These are phyloP conservation scores for Ophiostoma populinum DNA, from an alignment of 2,329 filamentous ascomycete genomes.

Conservation along the genomic window DNA sequence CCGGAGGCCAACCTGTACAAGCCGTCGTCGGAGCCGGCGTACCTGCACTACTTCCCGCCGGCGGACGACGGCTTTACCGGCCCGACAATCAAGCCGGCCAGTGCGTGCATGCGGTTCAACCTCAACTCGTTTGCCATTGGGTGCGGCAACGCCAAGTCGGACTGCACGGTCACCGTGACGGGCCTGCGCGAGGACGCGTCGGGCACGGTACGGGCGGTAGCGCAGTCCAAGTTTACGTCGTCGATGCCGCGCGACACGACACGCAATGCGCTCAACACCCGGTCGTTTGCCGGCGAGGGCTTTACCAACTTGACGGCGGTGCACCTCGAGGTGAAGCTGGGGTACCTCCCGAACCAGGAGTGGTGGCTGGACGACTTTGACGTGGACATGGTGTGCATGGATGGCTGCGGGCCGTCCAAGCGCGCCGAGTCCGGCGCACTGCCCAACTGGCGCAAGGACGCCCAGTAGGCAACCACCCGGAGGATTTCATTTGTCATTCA, in stretches of 20 bases:
- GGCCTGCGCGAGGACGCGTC: slow-evolving; percentile 16
- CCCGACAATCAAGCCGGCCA: slow-evolving; percentile 14
- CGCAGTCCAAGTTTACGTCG: too few species aligned
- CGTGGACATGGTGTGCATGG: background rate
- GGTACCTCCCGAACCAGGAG: background rate
- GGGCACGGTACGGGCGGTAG: too few species aligned
- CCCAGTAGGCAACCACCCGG: too few species aligned
- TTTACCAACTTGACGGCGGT: background rate
- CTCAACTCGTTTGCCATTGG: slow-evolving; percentile 22
- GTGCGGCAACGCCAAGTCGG: slow-evolving; percentile 18
- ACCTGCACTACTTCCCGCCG: slow-evolving; percentile 14
- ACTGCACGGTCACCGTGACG: slow-evolving; percentile 22
- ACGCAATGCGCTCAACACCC: too few species aligned
- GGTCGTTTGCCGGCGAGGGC: too few species aligned
- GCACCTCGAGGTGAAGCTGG: background rate
- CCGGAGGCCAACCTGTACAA: slow-evolving; percentile 2
- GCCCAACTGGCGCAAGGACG: too few species aligned
- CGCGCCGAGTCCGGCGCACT: too few species aligned
- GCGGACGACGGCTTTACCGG: slow-evolving; percentile 9
- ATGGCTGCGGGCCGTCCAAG: too few species aligned
- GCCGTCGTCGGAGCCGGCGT: slow-evolving; percentile 13
- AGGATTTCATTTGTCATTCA: too few species aligned
- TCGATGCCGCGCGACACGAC: too few species aligned
- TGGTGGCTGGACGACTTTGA: background rate
- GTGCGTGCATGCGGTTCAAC: slow-evolving; percentile 18